Evolutionary conservation across 2,329 filamentous ascomycete genomes (phyloP).

Genomic region (Colletotrichum paranaense): DNA sequence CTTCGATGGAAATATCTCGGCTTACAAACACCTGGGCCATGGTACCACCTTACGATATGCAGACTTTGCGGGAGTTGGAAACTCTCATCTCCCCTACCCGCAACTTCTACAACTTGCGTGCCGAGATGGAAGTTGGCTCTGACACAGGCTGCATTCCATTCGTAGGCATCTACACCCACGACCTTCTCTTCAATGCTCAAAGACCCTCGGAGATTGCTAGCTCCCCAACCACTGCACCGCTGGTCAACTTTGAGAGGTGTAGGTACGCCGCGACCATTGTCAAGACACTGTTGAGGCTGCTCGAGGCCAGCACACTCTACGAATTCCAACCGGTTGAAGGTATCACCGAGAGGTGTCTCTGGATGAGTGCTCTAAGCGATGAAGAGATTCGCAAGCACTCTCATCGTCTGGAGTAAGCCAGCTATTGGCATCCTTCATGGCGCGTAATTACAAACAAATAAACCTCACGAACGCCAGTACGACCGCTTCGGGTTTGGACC

Average conservation of each 20-base stretch:
- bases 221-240: slow-evolving; percentile 72
- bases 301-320: slow-evolving; percentile 83
- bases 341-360: slow-evolving; percentile 83
- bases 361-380: slow-evolving; percentile 82
- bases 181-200: slow-evolving; percentile 84
- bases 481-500: not conserved
- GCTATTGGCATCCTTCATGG: not conserved
- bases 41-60: slow-evolving; percentile 73
- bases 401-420: slow-evolving; percentile 57
- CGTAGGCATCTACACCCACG: slow-evolving; percentile 85
- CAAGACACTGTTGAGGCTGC: slow-evolving; percentile 81
- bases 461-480: not conserved
- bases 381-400: slow-evolving; percentile 75
- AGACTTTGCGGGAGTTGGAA: slow-evolving; percentile 77
- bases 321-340: slow-evolving; percentile 80
- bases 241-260: slow-evolving; percentile 87
- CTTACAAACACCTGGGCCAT: slow-evolving; percentile 78
- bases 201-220: slow-evolving; percentile 79
- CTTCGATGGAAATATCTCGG: slow-evolving; percentile 77
- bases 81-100: slow-evolving; percentile 78
- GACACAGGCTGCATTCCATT: slow-evolving; percentile 85
- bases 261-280: slow-evolving; percentile 81
- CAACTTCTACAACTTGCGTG: slow-evolving; percentile 81
- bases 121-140: slow-evolving; percentile 79
- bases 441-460: not conserved